Percentiles rank a stretch among this genome's conserved stretches.
These are phyloP conservation scores for Myriosclerotinia duriaeana DNA, from an alignment of 2,329 filamentous ascomycete species.

Conservation along the genomic window DNA sequence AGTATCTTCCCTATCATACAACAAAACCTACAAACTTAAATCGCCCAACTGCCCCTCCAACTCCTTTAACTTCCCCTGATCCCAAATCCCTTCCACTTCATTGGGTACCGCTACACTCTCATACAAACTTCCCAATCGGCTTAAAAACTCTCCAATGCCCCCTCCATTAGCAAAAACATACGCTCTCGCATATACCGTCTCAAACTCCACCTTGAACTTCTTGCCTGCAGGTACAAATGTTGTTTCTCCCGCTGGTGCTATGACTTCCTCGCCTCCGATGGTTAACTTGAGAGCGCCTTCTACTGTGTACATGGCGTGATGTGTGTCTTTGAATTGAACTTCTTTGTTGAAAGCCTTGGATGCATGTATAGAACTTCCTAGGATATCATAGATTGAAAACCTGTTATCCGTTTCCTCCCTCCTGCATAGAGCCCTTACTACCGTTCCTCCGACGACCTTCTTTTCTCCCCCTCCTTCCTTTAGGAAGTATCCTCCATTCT, in stretches of 20 bases:
- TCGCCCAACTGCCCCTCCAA: background rate
- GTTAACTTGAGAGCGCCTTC: constrained; percentile 49
- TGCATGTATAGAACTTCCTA: constrained; percentile 45
- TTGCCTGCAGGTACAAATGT: constrained; percentile 34
- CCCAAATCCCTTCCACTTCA: background rate
- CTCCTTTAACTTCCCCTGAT: background rate
- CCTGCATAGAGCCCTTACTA: constrained; percentile 49
- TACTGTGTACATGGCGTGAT: constrained; percentile 53
- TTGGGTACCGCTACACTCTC: constrained; percentile 1
- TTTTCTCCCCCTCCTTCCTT: constrained; percentile 51
- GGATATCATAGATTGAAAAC: constrained; percentile 55
- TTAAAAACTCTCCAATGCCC: constrained; percentile 33
- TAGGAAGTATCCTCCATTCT: constrained; percentile 50
- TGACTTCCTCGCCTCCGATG: constrained; percentile 40
- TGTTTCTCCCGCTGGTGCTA: constrained; percentile 31
- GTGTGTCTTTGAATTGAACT: constrained; percentile 48
- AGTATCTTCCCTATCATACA: background rate
- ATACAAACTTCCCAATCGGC: background rate
- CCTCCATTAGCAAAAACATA: constrained; percentile 38
- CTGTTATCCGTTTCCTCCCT: constrained; percentile 49
- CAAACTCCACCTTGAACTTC: constrained; percentile 28
- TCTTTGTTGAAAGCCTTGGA: constrained; percentile 42
- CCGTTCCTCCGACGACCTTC: constrained; percentile 48
- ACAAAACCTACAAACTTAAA: background rate
- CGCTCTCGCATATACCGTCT: constrained; percentile 31